These are phyloP conservation scores for Articulospora tetracladia DNA, from an alignment of 495 filamentous ascomycete genomes.

Conservation along the genomic window DNA sequence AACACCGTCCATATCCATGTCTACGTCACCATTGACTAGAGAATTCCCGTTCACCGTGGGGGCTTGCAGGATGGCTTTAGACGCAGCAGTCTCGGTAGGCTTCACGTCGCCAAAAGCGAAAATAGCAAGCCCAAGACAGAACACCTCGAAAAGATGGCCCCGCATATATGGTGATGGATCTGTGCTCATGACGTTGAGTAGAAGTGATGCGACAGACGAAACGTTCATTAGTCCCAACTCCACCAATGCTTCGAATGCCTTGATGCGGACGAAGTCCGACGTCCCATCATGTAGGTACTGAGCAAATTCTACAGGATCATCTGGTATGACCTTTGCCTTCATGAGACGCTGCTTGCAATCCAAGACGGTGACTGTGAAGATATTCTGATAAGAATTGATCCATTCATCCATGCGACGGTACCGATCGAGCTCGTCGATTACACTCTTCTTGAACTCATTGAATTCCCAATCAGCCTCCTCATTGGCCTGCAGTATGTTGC, in stretches of 20 bases:
- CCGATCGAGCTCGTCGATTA: constrained; percentile 81
- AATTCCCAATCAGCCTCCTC: constrained; percentile 48
- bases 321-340: constrained; percentile 62
- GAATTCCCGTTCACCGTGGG: background rate
- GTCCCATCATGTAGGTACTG: constrained; percentile 78
- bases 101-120: constrained; percentile 70
- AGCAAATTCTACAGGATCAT: constrained; percentile 64
- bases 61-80: background rate
- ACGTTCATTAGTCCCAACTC: constrained; percentile 69
- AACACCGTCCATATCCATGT: constrained; percentile 29
- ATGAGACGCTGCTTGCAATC: constrained; percentile 72
- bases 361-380: constrained; percentile 79
- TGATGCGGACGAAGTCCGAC: constrained; percentile 72
- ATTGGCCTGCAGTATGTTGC: constrained; percentile 42
- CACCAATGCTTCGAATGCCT: constrained; percentile 77
- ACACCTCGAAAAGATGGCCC: constrained; percentile 57
- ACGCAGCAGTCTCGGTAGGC: constrained; percentile 23
- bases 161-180: constrained; percentile 83
- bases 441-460: constrained; percentile 58
- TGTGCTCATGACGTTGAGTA: constrained; percentile 65
- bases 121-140: constrained; percentile 70
- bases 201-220: constrained; percentile 58
- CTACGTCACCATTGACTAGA: constrained; percentile 13
- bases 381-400: constrained; percentile 85
- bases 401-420: constrained; percentile 93